A percentile compares a stretch with the other conserved stretches of the same genome.
These are phyloP conservation scores for Earliella scabrosa DNA, from an alignment of 1,284 basidiomycete genomes.

Conservation along the genomic window DNA sequence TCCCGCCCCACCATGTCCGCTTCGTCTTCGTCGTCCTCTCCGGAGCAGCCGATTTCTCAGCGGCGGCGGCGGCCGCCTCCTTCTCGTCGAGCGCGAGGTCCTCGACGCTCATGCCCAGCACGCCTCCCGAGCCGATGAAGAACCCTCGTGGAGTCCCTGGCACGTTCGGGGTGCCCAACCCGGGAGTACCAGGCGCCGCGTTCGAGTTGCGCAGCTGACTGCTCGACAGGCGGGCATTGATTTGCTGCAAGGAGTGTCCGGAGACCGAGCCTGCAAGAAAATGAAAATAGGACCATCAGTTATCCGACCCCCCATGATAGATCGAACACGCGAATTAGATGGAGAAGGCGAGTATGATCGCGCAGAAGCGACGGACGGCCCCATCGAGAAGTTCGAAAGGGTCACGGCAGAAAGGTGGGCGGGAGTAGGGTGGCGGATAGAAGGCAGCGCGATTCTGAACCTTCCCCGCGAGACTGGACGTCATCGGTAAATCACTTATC, in stretches of 20 bases:
- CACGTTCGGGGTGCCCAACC: constrained; percentile 9
- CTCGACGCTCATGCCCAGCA: constrained; percentile 26
- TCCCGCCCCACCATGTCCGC: constrained; percentile 41
- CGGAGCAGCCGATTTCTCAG: constrained; percentile 20
- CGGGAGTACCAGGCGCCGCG: constrained; percentile 13
- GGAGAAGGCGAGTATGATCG: background rate
- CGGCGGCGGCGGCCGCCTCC: constrained; percentile 36
- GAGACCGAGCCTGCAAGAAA: constrained; percentile 31
- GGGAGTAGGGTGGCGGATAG: background rate
- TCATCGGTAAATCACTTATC: background rate
- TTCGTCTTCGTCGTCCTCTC: constrained; percentile 30
- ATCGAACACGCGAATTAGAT: background rate
- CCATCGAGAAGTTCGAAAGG: too few relatives aligned
- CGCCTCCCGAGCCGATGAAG: constrained; percentile 20
- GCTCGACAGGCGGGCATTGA: constrained; percentile 30
- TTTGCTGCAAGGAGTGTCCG: constrained; percentile 34
- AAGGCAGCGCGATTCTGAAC: background rate
- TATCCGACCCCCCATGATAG: background rate
- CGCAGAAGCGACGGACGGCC: background rate
- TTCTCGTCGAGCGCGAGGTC: constrained; percentile 35
- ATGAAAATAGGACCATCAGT: too few relatives aligned
- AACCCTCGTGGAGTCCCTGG: constrained; percentile 37
- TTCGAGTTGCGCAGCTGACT: constrained; percentile 22
- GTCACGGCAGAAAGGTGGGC: background rate
- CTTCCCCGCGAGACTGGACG: background rate